Evolutionary conservation across 2,329 filamentous ascomycete genomes (phyloP), one percentile per base, ranked within the genome.

Genomic region (Hypoxylon sp.): DNA sequence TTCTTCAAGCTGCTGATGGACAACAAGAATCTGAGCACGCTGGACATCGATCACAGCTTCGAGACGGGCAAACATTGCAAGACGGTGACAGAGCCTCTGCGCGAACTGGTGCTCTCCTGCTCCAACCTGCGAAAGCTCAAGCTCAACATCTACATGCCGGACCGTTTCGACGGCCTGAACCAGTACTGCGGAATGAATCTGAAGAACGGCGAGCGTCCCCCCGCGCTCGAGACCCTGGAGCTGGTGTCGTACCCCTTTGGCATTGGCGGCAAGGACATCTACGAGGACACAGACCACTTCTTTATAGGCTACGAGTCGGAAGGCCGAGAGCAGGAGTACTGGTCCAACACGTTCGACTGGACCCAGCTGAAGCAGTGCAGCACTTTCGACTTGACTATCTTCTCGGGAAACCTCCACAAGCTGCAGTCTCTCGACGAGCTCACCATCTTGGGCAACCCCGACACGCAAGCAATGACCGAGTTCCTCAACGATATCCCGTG

Each of bases 21-120:
- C n/a, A n/a, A n/a, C n/a, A n/a, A n/a, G n/a, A n/a, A n/a, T n/a
- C n/a, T n/a, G n/a, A n/a, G n/a, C n/a, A n/a, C n/a, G n/a, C n/a
- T n/a, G n/a, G n/a, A n/a, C n/a, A n/a, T n/a, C n/a, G n/a, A n/a
- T n/a, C n/a, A n/a, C n/a, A n/a, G n/a, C n/a, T n/a, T n/a, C n/a
- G n/a, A n/a, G n/a, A n/a, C n/a, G n/a, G n/a, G n/a, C n/a, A 11
- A 20, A 11, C 10, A 42, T n/a, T 42, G 40, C 11, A 15, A 11
- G 5, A 20, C 10, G 3, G 24, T 41, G n/a, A 37, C 17, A 2
- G 1, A 1, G 10, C 15, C 3, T 15, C 20, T 48, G 4, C 35
- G 35, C 18, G 7, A 17, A 9, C 6, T 55, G 9, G 35, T 55
- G 9, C 35, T 55, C 35, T 48, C 45, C 2, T 55, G 45, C n/a